Percentiles rank a stretch among this genome's conserved stretches.
Conservation (phyloP, 2,329 filamentous ascomycete species). For the Blumeriella jaapii region DNA sequence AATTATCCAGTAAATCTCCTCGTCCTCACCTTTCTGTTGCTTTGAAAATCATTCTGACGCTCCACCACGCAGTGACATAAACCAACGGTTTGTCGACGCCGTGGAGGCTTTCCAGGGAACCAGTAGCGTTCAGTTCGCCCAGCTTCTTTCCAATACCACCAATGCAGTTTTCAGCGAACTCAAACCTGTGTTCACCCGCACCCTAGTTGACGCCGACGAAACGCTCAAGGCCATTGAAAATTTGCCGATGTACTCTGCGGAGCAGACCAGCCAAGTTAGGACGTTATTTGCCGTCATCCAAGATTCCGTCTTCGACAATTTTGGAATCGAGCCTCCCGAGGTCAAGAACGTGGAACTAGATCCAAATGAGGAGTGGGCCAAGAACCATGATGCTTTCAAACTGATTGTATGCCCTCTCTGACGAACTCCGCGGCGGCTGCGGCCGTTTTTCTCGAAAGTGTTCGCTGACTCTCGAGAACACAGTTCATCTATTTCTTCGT, state of each 20-base stretch:
- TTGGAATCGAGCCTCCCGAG: slow-evolving; percentile 6
- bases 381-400: slow-evolving; percentile 12
- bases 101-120: background rate
- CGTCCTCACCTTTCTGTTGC: background rate
- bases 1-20: slow-evolving; percentile 6
- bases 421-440: background rate
- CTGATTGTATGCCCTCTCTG: slow-evolving; percentile 11
- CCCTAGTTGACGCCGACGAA: background rate
- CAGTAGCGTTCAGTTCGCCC: background rate
- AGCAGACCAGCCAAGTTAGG: slow-evolving; percentile 3
- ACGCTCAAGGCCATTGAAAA: slow-evolving; percentile 9
- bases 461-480: background rate
- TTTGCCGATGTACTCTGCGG: slow-evolving; percentile 8
- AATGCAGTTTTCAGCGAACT: slow-evolving; percentile 9
- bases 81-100: slow-evolving; percentile 1
- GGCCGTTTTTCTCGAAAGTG: background rate
- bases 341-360: background rate
- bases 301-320: slow-evolving; percentile 18
- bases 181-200: slow-evolving; percentile 6
- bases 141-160: slow-evolving; percentile 6
- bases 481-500: slow-evolving; percentile 21
- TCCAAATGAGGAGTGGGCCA: slow-evolving; percentile 12
- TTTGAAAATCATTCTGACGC: too few species aligned
- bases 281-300: slow-evolving; percentile 12
- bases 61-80: background rate